Conservation (phyloP, 441 rosid species). For the Capsella rubella region DNA sequence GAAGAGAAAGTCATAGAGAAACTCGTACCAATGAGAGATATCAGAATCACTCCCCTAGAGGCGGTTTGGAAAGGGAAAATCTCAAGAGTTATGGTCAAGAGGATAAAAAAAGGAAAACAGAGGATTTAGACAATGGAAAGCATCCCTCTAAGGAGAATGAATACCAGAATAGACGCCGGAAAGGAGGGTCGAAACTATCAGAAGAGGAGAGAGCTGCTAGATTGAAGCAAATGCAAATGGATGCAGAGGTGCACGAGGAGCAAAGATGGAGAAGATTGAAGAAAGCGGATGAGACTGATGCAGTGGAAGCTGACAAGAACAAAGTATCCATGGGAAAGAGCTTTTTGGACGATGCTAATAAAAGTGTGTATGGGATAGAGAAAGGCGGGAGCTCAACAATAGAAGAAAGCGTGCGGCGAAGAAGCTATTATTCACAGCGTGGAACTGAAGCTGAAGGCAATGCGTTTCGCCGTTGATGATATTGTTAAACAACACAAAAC, state of each 20-base stretch:
- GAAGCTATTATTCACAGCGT: slow-evolving; percentile 78
- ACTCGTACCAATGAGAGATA: slow-evolving; percentile 41
- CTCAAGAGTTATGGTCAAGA: slow-evolving; percentile 43
- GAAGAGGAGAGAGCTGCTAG: slow-evolving; percentile 89
- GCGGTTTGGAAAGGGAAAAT: slow-evolving; percentile 37
- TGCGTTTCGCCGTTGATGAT: slow-evolving; percentile 74
- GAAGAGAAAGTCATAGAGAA: slow-evolving; percentile 47
- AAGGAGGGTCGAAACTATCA: slow-evolving; percentile 63
- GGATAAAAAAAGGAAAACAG: slow-evolving; percentile 45
- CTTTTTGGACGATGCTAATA: slow-evolving; percentile 83
- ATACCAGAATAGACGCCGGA: slow-evolving; percentile 49
- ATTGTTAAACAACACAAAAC: background rate
- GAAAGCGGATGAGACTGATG: slow-evolving; percentile 81
- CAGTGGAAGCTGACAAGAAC: slow-evolving; percentile 60
- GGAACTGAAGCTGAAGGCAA: slow-evolving; percentile 72
- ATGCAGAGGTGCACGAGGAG: slow-evolving; percentile 89
- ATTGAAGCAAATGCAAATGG: slow-evolving; percentile 76
- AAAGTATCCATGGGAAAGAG: slow-evolving; percentile 57
- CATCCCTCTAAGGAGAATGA: slow-evolving; percentile 46
- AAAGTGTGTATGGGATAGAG: slow-evolving; percentile 84
- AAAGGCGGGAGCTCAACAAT: slow-evolving; percentile 89
- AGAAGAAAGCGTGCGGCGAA: slow-evolving; percentile 89
- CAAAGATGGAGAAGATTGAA: slow-evolving; percentile 90
- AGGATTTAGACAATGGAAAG: slow-evolving; percentile 50
- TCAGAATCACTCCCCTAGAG: slow-evolving; percentile 45